Conservation (phyloP, 352 stramenopile species). For the Phytophthora hibernalis region DNA sequence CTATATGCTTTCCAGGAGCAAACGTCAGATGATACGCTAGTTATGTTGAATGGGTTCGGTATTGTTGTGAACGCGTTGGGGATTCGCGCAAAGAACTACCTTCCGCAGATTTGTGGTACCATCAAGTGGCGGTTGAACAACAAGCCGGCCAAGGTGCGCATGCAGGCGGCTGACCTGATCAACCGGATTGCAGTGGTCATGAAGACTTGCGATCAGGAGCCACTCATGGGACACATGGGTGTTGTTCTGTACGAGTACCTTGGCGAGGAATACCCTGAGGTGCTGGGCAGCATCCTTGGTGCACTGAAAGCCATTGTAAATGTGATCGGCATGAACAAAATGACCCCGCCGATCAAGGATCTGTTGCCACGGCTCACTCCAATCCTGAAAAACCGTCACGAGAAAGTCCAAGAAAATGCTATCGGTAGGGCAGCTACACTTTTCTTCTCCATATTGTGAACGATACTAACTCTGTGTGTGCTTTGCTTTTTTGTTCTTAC, state of each 20-base stretch:
- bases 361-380: slow-evolving; percentile 98
- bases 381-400: slow-evolving; percentile 99
- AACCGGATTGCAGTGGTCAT: slow-evolving; percentile 98
- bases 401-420: slow-evolving; percentile 99
- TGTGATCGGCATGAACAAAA: slow-evolving; percentile 99
- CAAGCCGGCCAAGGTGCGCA: slow-evolving; percentile 98
- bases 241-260: slow-evolving; percentile 99
- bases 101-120: slow-evolving; percentile 98
- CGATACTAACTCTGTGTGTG: background rate
- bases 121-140: slow-evolving; percentile 99
- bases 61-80: slow-evolving; percentile 98
- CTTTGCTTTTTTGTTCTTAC: slow-evolving; percentile 6
- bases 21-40: slow-evolving; percentile 92
- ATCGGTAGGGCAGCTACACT: slow-evolving; percentile 53
- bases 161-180: slow-evolving; percentile 99
- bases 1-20: slow-evolving; percentile 99
- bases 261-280: slow-evolving; percentile 99
- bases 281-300: slow-evolving; percentile 98
- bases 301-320: slow-evolving; percentile 99
- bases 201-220: slow-evolving; percentile 98
- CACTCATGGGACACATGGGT: slow-evolving; percentile 99
- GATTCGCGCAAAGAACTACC: slow-evolving; percentile 97
- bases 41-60: slow-evolving; percentile 99
- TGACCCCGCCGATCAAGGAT: slow-evolving; percentile 99
- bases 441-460: background rate